Evolutionary conservation across 2,329 filamentous ascomycete genomes (phyloP).

Genomic region (Aspergillus aculeatinus): DNA sequence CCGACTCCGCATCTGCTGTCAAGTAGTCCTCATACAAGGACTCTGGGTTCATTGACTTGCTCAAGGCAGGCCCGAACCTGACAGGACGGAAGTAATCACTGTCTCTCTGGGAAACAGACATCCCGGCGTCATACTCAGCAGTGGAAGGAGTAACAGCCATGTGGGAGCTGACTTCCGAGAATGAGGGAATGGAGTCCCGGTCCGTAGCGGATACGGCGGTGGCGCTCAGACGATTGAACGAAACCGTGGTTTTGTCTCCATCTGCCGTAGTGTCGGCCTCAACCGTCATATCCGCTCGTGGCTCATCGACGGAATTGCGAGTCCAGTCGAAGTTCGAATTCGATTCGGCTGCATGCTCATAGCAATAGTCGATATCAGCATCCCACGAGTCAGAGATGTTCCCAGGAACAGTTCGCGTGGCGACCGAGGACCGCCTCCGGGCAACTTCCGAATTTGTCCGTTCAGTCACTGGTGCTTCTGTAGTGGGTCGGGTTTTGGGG

Average conservation of each 20-base stretch:
- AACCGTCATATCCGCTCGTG: conserved; percentile 16
- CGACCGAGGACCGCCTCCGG: conserved; percentile 17
- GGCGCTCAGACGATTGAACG: conserved; percentile 26
- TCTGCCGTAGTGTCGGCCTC: conserved; percentile 15
- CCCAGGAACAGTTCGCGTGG: conserved; percentile 24
- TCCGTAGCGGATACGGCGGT: conserved; percentile 32
- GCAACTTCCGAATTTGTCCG: conserved; percentile 17
- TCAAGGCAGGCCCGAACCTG: conserved; percentile 29
- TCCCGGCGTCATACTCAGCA: conserved; percentile 27
- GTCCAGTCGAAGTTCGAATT: conserved; percentile 62
- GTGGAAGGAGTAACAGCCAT: conserved; percentile 34
- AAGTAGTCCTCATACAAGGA: conserved; percentile 43
- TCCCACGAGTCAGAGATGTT: conserved; percentile 54
- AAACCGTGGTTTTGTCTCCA: conserved; percentile 16
- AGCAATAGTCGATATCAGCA: conserved; percentile 63
- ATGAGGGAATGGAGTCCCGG: conserved; percentile 34
- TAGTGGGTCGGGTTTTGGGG: conserved; percentile 26
- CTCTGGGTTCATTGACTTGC: conserved; percentile 35
- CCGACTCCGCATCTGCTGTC: conserved; percentile 46
- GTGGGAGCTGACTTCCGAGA: conserved; percentile 27
- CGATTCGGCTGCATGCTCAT: conserved; percentile 60
- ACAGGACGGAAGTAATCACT: conserved; percentile 36
- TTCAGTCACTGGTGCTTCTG: conserved; percentile 16
- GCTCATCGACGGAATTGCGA: conserved; percentile 35
- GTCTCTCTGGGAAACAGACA: conserved; percentile 21